Evolutionary conservation across 306 rosid species (phyloP).

Genomic region (Citrullus amarus): DNA sequence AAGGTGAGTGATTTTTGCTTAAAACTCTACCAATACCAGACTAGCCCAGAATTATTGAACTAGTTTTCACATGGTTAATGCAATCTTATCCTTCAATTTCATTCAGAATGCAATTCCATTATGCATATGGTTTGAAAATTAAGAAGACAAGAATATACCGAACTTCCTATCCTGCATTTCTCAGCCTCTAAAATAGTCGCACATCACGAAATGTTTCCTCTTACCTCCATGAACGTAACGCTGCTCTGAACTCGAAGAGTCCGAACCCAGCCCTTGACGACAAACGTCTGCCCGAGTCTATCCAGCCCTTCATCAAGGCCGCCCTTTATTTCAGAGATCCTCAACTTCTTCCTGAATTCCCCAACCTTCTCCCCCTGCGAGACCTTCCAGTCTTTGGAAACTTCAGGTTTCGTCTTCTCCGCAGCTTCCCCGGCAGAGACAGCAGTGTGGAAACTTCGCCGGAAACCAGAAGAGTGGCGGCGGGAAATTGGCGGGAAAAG

Average conservation of each 20-base stretch:
- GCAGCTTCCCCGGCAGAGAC: slow-evolving; percentile 25
- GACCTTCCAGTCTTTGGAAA: slow-evolving; percentile 9
- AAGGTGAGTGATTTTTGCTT: neutral
- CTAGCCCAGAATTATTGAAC: neutral
- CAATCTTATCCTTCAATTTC: neutral
- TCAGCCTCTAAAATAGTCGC: neutral
- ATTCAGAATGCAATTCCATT: neutral
- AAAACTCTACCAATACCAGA: neutral
- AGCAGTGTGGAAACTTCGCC: slow-evolving; percentile 32
- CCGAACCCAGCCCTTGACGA: slow-evolving; percentile 75
- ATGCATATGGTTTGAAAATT: neutral
- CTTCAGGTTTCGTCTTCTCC: slow-evolving; percentile 19
- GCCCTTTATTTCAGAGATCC: slow-evolving; percentile 48
- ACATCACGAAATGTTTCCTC: neutral
- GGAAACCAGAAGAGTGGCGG: neutral
- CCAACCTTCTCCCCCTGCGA: slow-evolving; percentile 28
- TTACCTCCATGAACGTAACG: slow-evolving; percentile 76
- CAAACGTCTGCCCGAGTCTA: slow-evolving; percentile 41
- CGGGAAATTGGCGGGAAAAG: slow-evolving; percentile 14
- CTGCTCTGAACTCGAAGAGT: slow-evolving; percentile 73
- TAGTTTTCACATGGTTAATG: neutral
- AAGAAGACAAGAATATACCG: neutral
- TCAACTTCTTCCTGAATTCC: slow-evolving; percentile 69
- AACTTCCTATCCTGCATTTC: neutral
- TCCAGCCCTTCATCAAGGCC: slow-evolving; percentile 41